Evolutionary conservation across 2,329 filamentous ascomycete genomes (phyloP).

Genomic region (Aspergillus sergii): DNA sequence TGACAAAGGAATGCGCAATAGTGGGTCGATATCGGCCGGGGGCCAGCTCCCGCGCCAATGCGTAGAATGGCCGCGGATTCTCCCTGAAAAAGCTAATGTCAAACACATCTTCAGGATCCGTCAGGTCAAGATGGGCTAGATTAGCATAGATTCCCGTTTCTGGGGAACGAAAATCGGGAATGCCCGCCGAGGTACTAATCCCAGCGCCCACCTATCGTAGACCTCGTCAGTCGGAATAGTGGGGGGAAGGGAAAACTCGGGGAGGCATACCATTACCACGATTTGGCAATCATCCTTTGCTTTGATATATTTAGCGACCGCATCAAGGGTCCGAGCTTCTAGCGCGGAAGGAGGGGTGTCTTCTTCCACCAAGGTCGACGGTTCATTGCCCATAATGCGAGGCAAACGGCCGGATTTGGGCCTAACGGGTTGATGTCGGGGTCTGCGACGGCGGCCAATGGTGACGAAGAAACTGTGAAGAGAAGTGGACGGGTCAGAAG

Average conservation of each 20-base stretch:
- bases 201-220: conserved; percentile 72
- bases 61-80: conserved; percentile 88
- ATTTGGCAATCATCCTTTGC: conserved; percentile 68
- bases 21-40: conserved; percentile 88
- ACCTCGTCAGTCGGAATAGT: not conserved
- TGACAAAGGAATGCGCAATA: conserved; percentile 85
- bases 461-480: conserved; percentile 6
- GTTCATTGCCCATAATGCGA: conserved; percentile 78
- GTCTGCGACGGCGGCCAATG: conserved; percentile 28
- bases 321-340: conserved; percentile 67
- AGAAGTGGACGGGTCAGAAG: not conserved
- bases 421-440: conserved; percentile 22
- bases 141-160: conserved; percentile 94
- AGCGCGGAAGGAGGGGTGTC: conserved; percentile 67
- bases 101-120: conserved; percentile 90
- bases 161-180: conserved; percentile 93
- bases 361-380: conserved; percentile 68
- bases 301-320: conserved; percentile 78
- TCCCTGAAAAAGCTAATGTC: conserved; percentile 85
- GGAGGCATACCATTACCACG: conserved; percentile 69
- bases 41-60: conserved; percentile 87
- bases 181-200: conserved; percentile 61
- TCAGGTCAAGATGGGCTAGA: conserved; percentile 79
- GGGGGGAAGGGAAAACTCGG: conserved; percentile 9
- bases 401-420: conserved; percentile 19